A percentile compares a stretch with the other conserved stretches of the same genome.
Evolutionary conservation across 1,284 basidiomycete species (phyloP).

Genomic region (Marasmius fiardii): DNA sequence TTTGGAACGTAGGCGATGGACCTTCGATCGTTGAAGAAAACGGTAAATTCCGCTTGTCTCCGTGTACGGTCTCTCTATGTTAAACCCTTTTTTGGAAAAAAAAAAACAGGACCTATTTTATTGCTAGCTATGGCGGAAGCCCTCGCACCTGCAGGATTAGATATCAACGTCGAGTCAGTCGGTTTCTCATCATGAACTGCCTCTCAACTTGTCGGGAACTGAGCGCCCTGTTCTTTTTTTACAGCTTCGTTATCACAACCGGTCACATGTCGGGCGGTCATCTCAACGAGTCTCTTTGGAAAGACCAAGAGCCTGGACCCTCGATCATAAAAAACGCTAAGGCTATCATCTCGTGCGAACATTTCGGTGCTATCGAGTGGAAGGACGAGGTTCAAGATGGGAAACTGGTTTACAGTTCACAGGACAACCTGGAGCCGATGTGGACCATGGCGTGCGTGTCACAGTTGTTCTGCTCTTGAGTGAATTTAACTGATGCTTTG

Average conservation of each 20-base stretch:
- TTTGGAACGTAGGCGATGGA: conserved; percentile 22
- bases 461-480: no score
- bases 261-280: conserved; percentile 26
- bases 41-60: conserved; percentile 14
- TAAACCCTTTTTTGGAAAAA: neutral
- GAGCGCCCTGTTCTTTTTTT: no score
- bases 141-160: conserved; percentile 19
- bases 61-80: neutral
- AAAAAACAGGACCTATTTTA: conserved; percentile 24
- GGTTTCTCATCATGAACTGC: neutral
- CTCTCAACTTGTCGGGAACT: no score
- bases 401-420: conserved; percentile 21
- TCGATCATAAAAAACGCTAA: conserved; percentile 22
- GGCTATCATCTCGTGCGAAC: conserved; percentile 24
- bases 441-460: conserved; percentile 28
- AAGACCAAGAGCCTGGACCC: conserved; percentile 21
- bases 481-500: neutral
- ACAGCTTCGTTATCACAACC: conserved; percentile 27
- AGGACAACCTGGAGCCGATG: conserved; percentile 26
- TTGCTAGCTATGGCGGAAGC: conserved; percentile 26
- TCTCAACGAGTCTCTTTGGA: conserved; percentile 26
- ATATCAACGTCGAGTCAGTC: conserved; percentile 25
- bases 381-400: conserved; percentile 22
- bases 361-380: conserved; percentile 27
- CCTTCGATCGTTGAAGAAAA: conserved; percentile 28